Evolutionary conservation across 164 flowering plant species (phyloP), one percentile per base, ranked within the genome.

Genomic region (Akebia trifoliata): DNA sequence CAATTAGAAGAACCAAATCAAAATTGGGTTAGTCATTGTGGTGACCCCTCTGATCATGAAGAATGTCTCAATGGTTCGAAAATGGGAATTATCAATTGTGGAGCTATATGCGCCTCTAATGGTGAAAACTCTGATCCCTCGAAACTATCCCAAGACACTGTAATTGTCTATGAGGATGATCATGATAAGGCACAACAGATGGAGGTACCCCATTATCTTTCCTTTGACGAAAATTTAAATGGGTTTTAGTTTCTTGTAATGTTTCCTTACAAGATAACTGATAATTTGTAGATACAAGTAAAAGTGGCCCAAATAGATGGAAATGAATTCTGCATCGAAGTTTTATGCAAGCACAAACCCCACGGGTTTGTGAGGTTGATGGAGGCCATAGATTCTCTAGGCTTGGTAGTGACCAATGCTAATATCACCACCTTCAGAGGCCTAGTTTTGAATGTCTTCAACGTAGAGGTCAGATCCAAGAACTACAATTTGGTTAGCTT

Each of bases 311-410:
- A 75, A 43, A 56, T 89, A 49, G 80, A 78, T 43, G 90, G 81
- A 17, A 81, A 81, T 42, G 84, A 78, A 75, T 83, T 85, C 73
- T 84, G 66, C 59, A 75, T 92, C 2, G 86, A 81, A 72, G 77
- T 92, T 6, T 74, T 86, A 26, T 80, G 89, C 22, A 96, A 92
- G 77, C 79, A 83, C 62, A 88, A 69, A 70, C 69, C 72, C 0
- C 86, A 89, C 1, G 91, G 96, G 6, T 92, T 92, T 66, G 82
- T 76, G 59, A 85, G 82, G 65, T 56, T 92, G 65, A 72, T 89
- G 91, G 93, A 87, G 73, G 93, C 86, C 44, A 57, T 92, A 71
- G 72, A 70, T 67, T 71, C 87, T 25, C 65, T 89, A 2, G 97
- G 96, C 26, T 62, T 92, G 10, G 98, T 85, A 74, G 91, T 89